Conservation (phyloP, 2,329 filamentous ascomycete genomes). For the Fusarium nurragi region DNA sequence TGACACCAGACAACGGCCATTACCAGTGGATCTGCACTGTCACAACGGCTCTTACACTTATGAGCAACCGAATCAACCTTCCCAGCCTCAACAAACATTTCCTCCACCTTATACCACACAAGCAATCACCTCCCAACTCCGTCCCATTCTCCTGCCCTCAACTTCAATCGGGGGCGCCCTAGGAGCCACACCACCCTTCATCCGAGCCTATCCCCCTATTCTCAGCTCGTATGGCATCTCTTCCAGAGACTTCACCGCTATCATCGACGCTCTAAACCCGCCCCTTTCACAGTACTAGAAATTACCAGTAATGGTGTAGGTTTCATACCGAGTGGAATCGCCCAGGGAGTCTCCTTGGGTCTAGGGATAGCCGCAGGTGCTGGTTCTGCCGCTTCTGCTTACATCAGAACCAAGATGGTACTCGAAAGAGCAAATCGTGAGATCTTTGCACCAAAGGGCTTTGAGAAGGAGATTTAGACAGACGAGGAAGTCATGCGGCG, state of each 20-base stretch:
- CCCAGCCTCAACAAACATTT: background rate
- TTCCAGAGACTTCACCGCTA: background rate
- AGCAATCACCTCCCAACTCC: background rate
- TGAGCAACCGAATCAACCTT: accelerated
- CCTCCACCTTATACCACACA: background rate
- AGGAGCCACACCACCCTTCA: conserved; percentile 8
- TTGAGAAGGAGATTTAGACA: conserved; percentile 12
- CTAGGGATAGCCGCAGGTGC: conserved; percentile 11
- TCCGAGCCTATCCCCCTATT: conserved; percentile 13
- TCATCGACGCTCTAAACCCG: background rate
- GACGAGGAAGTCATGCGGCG: conserved; percentile 11
- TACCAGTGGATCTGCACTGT: background rate
- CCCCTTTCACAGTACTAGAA: conserved; percentile 4
- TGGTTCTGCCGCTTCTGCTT: conserved; percentile 6
- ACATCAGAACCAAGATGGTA: conserved; percentile 5
- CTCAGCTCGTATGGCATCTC: conserved; percentile 1
- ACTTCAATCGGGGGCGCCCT: conserved; percentile 6
- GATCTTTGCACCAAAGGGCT: conserved; percentile 1
- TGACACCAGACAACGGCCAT: background rate
- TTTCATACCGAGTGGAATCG: conserved; percentile 2
- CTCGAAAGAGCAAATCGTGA: conserved; percentile 1
- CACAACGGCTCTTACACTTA: background rate
- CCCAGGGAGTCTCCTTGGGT: conserved; percentile 7
- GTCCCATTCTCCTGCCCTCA: conserved; percentile 11
- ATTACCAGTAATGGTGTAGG: conserved; percentile 10